Evolutionary conservation across 495 filamentous ascomycete species (phyloP).

Genomic region (Pyrenopolyporus hunteri): DNA sequence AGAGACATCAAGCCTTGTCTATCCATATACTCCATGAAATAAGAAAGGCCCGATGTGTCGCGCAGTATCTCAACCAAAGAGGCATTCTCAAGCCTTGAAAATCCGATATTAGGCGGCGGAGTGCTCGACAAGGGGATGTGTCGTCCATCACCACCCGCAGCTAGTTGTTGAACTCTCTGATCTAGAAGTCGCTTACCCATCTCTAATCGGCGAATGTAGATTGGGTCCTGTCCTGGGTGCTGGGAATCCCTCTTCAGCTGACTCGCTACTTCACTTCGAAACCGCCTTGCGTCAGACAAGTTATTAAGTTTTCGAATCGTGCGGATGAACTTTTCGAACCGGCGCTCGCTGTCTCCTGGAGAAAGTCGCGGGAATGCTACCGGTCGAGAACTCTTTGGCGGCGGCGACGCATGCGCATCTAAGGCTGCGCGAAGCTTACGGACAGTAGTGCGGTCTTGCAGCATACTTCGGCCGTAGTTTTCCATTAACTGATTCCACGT

Average conservation of each 20-base stretch:
- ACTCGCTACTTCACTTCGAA: constrained; percentile 89
- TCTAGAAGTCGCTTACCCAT: constrained; percentile 90
- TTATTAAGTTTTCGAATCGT: constrained; percentile 88
- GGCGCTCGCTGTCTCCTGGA: constrained; percentile 78
- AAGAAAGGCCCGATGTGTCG: constrained; percentile 87
- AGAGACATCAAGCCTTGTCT: constrained; percentile 82
- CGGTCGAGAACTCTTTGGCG: constrained; percentile 67
- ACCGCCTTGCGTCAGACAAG: constrained; percentile 90
- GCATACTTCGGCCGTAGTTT: constrained; percentile 80
- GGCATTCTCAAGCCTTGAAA: constrained; percentile 69
- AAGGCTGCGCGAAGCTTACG: constrained; percentile 91
- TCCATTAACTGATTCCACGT: constrained; percentile 97
- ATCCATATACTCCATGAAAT: constrained; percentile 99
- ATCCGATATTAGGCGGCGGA: constrained; percentile 45
- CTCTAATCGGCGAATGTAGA: constrained; percentile 86
- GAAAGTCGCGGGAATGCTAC: constrained; percentile 68
- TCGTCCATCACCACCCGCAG: constrained; percentile 65
- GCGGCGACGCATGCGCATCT: constrained; percentile 91
- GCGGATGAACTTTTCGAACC: constrained; percentile 92
- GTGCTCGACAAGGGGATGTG: constrained; percentile 42
- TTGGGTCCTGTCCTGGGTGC: constrained; percentile 76
- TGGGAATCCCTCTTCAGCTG: constrained; percentile 86
- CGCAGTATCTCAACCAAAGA: constrained; percentile 83
- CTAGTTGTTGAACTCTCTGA: constrained; percentile 82
- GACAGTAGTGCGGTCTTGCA: constrained; percentile 96